Evolutionary conservation across 1,284 basidiomycete genomes (phyloP), one percentile per base, ranked within the genome.

Genomic region (Neotropicomus parvogracilis): DNA sequence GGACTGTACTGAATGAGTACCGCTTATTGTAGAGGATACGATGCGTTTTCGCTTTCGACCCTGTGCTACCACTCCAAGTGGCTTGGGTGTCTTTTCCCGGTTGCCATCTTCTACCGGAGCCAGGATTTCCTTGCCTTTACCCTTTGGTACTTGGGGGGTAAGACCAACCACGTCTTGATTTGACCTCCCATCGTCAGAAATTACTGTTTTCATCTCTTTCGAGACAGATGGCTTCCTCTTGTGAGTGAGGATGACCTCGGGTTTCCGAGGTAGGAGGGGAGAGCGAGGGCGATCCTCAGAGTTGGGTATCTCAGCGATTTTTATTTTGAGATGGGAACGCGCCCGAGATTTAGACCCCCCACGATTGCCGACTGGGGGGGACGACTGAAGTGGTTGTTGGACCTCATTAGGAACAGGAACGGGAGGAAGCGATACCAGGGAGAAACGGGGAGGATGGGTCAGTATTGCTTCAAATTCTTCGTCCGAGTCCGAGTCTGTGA

Each of bases 401-500:
- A 39, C 42, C 32, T 53, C 39, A 19, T 42, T 49, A 7, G 32
- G 35, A 33, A 12, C 39, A 1, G 34, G 34, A 17, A 34, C 19
- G 7, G 49, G 46, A 21, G 40, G 13, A 26, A 54, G 53, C 5
- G 62, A 54, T 12, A 26, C 28, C 13, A 11, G 49, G n/a, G 27
- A 11, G 13, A 50, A 48, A 31, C 53, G 57, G 13, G 66, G 52
- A 28, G 64, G 66, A 11, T 45, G 57, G 19, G 54, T 54, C 12
- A 65, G 48, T 16, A 65, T 46, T 4, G 55, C 51, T 40, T 63
- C 58, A 33, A 65, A 65, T 49, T 68, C 66, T 44, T 45, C 40
- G 19, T 64, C 63, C 48, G 60, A 66, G 21, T 59, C 60, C 24
- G 69, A 70, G 4, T 68, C 69, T 3, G 58, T 52, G 48, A 73